A percentile compares a stretch with the other conserved stretches of the same genome.
These are phyloP conservation scores for Fagopyrum homotropicum DNA, from an alignment of 148 eudicot species.

Conservation along the genomic window DNA sequence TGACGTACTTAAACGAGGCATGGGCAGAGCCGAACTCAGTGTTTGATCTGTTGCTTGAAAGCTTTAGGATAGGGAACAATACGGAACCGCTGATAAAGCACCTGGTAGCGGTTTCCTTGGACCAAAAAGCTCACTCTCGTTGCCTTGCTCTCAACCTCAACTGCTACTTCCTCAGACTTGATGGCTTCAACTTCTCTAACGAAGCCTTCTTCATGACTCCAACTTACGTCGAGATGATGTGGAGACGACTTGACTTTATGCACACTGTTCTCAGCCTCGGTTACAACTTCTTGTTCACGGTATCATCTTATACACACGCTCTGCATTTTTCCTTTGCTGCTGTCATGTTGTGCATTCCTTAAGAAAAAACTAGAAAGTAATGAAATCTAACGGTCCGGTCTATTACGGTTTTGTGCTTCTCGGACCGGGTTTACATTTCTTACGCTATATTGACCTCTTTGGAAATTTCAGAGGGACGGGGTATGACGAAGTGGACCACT, in stretches of 20 bases:
- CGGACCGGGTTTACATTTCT: no score
- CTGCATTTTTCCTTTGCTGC: no score
- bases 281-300: conserved; percentile 28
- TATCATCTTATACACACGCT: background rate
- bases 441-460: no score
- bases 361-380: no score
- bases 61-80: conserved; percentile 25
- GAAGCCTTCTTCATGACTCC: conserved; percentile 29
- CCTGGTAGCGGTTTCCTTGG: conserved; percentile 23
- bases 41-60: conserved; percentile 26
- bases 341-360: no score
- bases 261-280: conserved; percentile 23
- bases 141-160: conserved; percentile 18
- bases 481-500: background rate
- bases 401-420: no score
- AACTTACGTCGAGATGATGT: conserved; percentile 26
- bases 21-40: conserved; percentile 34
- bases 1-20: conserved; percentile 28
- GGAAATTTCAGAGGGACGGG: no score
- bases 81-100: conserved; percentile 22
- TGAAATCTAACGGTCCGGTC: no score
- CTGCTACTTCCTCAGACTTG: conserved; percentile 24
- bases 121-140: conserved; percentile 20
- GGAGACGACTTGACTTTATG: conserved; percentile 25
- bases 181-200: conserved; percentile 17